These are phyloP conservation scores for Penicillium coffeae DNA, from an alignment of 495 filamentous ascomycete species.

Conservation along the genomic window DNA sequence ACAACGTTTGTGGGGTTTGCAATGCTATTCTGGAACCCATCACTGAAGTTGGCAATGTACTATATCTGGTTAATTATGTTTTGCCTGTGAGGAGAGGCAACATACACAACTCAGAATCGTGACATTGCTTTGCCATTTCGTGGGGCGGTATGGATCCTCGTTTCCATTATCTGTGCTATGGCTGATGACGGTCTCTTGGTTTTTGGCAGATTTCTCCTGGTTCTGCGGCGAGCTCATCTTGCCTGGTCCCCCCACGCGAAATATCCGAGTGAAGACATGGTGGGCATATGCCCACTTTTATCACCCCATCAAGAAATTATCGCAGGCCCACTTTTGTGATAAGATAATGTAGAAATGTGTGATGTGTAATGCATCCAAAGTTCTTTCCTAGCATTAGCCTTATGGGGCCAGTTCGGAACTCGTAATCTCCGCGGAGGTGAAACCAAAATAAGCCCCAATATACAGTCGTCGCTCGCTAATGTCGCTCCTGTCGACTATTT, in stretches of 20 bases:
- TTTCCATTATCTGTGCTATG: not conserved
- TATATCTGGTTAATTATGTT: constrained; percentile 7
- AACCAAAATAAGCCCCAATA: no score
- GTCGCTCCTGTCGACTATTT: no score
- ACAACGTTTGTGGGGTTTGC: constrained; percentile 39
- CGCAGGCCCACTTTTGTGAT: not conserved
- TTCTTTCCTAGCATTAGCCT: no score
- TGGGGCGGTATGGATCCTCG: constrained; percentile 9
- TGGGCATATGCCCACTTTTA: not conserved
- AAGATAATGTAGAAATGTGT: no score
- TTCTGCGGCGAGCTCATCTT: not conserved
- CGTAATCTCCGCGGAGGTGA: no score
- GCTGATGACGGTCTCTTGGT: not conserved
- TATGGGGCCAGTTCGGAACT: no score
- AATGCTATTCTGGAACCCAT: constrained; percentile 31
- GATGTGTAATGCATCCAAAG: no score
- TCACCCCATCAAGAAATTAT: not conserved
- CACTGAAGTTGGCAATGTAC: constrained; percentile 39
- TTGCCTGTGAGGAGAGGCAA: not conserved
- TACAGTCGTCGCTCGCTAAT: no score
- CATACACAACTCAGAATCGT: constrained; percentile 26
- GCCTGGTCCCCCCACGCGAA: not conserved
- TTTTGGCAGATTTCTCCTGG: not conserved
- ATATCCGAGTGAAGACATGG: not conserved
- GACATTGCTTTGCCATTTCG: constrained; percentile 23